A percentile compares a stretch with the other conserved stretches of the same genome.
phyloP scores from a whole-genome alignment of 805 yeast species.

The Nakazawaea laoshanensis region DNA sequence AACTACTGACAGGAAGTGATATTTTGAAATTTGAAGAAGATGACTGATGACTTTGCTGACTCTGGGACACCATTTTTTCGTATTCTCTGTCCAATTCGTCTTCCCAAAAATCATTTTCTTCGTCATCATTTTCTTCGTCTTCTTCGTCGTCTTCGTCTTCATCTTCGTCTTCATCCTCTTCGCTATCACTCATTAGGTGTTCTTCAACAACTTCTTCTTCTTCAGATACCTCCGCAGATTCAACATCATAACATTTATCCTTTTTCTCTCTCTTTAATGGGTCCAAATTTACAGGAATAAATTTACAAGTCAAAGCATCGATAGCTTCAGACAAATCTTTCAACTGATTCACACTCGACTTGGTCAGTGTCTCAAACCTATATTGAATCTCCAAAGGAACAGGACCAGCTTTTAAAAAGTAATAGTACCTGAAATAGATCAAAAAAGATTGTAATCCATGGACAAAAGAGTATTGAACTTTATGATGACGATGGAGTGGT shows the following conservation, averaged over 20 bases:
- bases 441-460: too few species aligned
- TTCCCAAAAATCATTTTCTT: conserved; percentile 20
- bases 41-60: too few species aligned
- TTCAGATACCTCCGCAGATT: conserved; percentile 9
- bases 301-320: conserved; percentile 26
- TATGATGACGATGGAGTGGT: conserved; percentile 6
- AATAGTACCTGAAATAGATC: conserved; percentile 64
- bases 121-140: conserved; percentile 16
- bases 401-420: conserved; percentile 51
- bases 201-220: conserved; percentile 7
- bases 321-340: conserved; percentile 34
- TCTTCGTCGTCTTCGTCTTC: conserved; percentile 5
- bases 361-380: conserved; percentile 36
- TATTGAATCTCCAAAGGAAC: conserved; percentile 57
- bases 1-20: too few species aligned
- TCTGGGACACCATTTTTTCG: conserved; percentile 12
- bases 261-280: conserved; percentile 11
- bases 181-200: conserved; percentile 11
- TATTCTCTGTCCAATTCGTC: conserved; percentile 12
- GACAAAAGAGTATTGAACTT: conserved; percentile 27
- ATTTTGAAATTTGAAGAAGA: too few species aligned
- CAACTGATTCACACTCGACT: conserved; percentile 27
- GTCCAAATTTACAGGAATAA: conserved; percentile 13
- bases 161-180: conserved; percentile 14
- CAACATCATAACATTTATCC: conserved; percentile 13